phyloP scores from a whole-genome alignment of 2,329 filamentous ascomycete species.

The Metarhizium humberi region DNA sequence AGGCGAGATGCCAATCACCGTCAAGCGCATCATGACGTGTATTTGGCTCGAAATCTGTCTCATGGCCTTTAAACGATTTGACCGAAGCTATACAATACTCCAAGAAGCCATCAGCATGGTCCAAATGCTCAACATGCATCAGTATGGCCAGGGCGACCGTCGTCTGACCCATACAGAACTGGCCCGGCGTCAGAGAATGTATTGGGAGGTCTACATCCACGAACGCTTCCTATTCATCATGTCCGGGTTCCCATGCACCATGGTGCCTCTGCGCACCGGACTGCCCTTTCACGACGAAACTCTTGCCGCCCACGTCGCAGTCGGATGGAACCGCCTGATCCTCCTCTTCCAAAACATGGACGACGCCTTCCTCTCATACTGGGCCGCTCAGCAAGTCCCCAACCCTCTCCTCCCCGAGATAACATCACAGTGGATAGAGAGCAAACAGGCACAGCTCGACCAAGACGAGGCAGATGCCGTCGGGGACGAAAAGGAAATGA shows the following conservation, averaged over 20 bases:
- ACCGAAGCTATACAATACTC: slow-evolving; percentile 38
- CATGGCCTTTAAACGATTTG: slow-evolving; percentile 35
- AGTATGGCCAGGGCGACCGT: slow-evolving; percentile 21
- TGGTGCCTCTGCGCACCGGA: slow-evolving; percentile 22
- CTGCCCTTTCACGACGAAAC: slow-evolving; percentile 20
- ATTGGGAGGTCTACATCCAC: slow-evolving; percentile 16
- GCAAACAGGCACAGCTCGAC: slow-evolving; percentile 30
- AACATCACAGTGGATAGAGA: slow-evolving; percentile 29
- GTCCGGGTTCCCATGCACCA: slow-evolving; percentile 32
- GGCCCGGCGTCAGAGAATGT: slow-evolving; percentile 13
- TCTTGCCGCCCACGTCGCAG: slow-evolving; percentile 25
- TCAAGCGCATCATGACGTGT: slow-evolving; percentile 37
- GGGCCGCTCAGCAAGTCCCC: slow-evolving; percentile 22
- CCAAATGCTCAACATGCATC: slow-evolving; percentile 32
- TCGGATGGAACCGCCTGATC: slow-evolving; percentile 28
- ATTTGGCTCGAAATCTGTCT: slow-evolving; percentile 42
- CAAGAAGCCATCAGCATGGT: slow-evolving; percentile 36
- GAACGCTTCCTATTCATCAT: slow-evolving; percentile 42
- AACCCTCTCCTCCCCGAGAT: slow-evolving; percentile 12
- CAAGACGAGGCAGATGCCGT: slow-evolving; percentile 24
- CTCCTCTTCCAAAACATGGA: slow-evolving; percentile 29
- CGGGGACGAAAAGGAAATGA: slow-evolving; percentile 17
- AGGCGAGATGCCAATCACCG: slow-evolving; percentile 27
- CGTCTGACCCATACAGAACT: slow-evolving; percentile 9
- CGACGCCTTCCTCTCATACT: slow-evolving; percentile 26